phyloP scores from a whole-genome alignment of 768 basidiomycete genomes.

The Cystobasidium onofrii region DNA sequence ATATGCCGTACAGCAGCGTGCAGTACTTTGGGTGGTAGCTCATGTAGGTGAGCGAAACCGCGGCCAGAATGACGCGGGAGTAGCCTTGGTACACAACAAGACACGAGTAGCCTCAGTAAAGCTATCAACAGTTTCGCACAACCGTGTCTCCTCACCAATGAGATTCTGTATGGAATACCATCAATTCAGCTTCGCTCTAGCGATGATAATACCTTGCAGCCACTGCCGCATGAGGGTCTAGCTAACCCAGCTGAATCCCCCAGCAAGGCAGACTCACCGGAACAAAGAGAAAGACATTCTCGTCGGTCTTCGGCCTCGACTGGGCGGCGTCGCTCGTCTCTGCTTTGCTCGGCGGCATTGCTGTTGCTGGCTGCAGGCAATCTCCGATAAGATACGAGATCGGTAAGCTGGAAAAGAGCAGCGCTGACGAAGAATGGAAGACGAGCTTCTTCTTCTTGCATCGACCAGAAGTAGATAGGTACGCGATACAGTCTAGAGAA shows the following conservation, averaged over 20 bases:
- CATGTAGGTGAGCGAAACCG: constrained; percentile 82
- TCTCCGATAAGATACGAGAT: neutral
- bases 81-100: constrained; percentile 57
- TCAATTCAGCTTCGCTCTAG: neutral
- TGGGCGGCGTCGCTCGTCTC: neutral
- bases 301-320: constrained; percentile 44
- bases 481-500: neutral
- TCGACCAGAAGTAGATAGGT: neutral
- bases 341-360: neutral
- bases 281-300: constrained; percentile 94
- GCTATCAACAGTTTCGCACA: neutral
- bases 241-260: neutral
- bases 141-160: constrained; percentile 59
- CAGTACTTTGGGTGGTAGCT: constrained; percentile 87
- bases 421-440: constrained; percentile 1
- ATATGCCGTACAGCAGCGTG: constrained; percentile 77
- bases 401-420: neutral
- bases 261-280: constrained; percentile 48
- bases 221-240: neutral
- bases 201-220: neutral
- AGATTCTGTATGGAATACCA: constrained; percentile 53
- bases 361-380: neutral
- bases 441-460: neutral
- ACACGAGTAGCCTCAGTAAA: neutral
- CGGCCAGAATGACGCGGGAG: constrained; percentile 79